Percentiles rank a stretch among this genome's conserved stretches.
phyloP scores from a whole-genome alignment of 1,139 yeast genomes.

The Hyphopichia wangnamkhiaoensis region DNA sequence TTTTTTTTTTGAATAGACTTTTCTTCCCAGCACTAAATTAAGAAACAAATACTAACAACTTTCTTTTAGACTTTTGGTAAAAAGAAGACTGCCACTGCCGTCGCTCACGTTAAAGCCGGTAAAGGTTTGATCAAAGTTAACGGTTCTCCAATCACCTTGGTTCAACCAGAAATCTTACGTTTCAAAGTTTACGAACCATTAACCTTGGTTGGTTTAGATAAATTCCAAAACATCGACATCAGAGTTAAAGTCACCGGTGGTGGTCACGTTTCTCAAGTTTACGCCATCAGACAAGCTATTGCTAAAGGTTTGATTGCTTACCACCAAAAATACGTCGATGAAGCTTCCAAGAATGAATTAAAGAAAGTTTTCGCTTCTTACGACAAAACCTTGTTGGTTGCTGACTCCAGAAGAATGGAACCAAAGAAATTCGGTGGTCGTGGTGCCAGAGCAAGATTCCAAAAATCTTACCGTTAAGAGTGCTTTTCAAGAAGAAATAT shows the following conservation, averaged over 20 bases:
- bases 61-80: constrained; percentile 89
- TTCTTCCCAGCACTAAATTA: too few relatives aligned
- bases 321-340: constrained; percentile 99
- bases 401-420: constrained; percentile 99
- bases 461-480: constrained; percentile 98
- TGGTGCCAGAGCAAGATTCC: constrained; percentile 99
- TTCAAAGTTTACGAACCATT: constrained; percentile 99
- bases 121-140: constrained; percentile 98
- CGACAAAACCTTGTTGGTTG: constrained; percentile 99
- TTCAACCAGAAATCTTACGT: constrained; percentile 98
- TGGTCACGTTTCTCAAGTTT: constrained; percentile 99
- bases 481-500: constrained; percentile 1
- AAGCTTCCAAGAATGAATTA: constrained; percentile 98
- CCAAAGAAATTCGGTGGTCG: constrained; percentile 99
- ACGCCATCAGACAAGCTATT: constrained; percentile 99
- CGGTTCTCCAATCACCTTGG: constrained; percentile 99
- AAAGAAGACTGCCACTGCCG: constrained; percentile 99
- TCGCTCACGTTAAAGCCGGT: constrained; percentile 99
- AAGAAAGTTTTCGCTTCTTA: constrained; percentile 96
- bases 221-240: constrained; percentile 97
- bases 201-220: constrained; percentile 97
- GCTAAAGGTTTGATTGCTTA: constrained; percentile 99
- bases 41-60: constrained; percentile 31
- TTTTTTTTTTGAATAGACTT: too few relatives aligned
- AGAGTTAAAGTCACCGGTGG: constrained; percentile 99